phyloP scores from a whole-genome alignment of 2,329 filamentous ascomycete species.

The Penicillium sp. region DNA sequence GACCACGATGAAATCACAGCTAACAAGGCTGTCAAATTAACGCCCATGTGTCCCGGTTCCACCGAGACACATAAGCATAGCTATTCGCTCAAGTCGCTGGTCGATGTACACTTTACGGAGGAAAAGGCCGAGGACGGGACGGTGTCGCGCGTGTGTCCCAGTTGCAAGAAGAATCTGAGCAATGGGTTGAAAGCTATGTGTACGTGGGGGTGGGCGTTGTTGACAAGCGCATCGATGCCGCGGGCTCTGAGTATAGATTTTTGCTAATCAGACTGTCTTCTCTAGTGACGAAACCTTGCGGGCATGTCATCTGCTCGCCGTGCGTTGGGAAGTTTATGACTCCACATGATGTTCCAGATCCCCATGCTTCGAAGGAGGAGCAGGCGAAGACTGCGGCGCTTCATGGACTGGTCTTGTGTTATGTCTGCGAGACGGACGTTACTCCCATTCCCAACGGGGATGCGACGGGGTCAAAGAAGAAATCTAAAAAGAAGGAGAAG shows the following conservation, averaged over 20 bases:
- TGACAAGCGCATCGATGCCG: too few species aligned
- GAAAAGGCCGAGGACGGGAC: constrained; percentile 60
- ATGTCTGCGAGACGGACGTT: constrained; percentile 84
- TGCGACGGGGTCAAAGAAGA: constrained; percentile 36
- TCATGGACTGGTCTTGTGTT: constrained; percentile 66
- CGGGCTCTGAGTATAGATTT: too few species aligned
- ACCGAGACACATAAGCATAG: constrained; percentile 67
- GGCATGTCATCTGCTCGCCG: constrained; percentile 84
- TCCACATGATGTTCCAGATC: constrained; percentile 58
- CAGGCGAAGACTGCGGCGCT: constrained; percentile 39
- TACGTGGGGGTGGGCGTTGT: constrained; percentile 36
- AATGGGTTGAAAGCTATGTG: constrained; percentile 80
- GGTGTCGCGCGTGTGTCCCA: constrained; percentile 69
- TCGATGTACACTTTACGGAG: constrained; percentile 76
- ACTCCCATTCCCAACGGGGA: constrained; percentile 51
- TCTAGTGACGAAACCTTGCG: constrained; percentile 77
- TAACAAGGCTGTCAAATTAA: constrained; percentile 65
- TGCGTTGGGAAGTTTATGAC: constrained; percentile 85
- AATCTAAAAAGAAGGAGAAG: constrained; percentile 45
- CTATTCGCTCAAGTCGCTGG: constrained; percentile 77
- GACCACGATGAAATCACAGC: constrained; percentile 60
- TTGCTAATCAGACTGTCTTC: constrained; percentile 9
- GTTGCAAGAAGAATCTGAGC: constrained; percentile 78
- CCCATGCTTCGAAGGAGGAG: constrained; percentile 62
- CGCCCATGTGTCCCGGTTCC: constrained; percentile 77